Percentiles rank a stretch among this genome's conserved stretches.
Evolutionary conservation across 495 filamentous ascomycete genomes (phyloP).

Genomic region (Xylaria flabelliformis): DNA sequence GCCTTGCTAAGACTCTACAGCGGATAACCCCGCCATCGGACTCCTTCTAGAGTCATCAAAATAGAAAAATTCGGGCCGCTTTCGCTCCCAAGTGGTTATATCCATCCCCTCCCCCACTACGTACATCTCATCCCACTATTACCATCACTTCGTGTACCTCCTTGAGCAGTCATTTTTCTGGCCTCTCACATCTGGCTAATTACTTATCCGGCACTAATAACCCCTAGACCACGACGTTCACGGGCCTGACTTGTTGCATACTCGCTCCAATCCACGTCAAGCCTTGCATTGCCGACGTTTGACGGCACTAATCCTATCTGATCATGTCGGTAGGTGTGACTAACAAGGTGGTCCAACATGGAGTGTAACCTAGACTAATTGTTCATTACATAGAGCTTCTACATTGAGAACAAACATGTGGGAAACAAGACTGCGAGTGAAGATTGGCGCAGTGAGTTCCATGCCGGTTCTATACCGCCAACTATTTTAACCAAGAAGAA

Average conservation of each 20-base stretch:
- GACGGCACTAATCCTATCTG: conserved; percentile 1
- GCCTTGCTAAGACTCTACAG: neutral
- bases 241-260: neutral
- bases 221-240: neutral
- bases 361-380: conserved; percentile 30
- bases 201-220: conserved; percentile 7
- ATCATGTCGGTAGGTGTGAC: conserved; percentile 42
- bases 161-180: neutral
- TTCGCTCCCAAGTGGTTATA: conserved; percentile 14
- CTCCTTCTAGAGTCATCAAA: conserved; percentile 14
- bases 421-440: conserved; percentile 82
- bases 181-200: conserved; percentile 16
- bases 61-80: neutral
- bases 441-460: conserved; percentile 82
- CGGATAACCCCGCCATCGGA: conserved; percentile 26
- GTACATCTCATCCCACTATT: neutral
- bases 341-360: neutral
- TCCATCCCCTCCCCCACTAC: neutral
- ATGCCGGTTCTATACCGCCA: conserved; percentile 22
- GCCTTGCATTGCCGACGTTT: neutral
- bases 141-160: neutral
- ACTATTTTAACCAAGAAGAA: neutral
- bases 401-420: conserved; percentile 87
- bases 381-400: conserved; percentile 62
- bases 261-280: neutral